Percentiles rank a stretch among this genome's conserved stretches.
phyloP scores from a whole-genome alignment of 352 stramenopile genomes.

The Pythium aristosporum region DNA sequence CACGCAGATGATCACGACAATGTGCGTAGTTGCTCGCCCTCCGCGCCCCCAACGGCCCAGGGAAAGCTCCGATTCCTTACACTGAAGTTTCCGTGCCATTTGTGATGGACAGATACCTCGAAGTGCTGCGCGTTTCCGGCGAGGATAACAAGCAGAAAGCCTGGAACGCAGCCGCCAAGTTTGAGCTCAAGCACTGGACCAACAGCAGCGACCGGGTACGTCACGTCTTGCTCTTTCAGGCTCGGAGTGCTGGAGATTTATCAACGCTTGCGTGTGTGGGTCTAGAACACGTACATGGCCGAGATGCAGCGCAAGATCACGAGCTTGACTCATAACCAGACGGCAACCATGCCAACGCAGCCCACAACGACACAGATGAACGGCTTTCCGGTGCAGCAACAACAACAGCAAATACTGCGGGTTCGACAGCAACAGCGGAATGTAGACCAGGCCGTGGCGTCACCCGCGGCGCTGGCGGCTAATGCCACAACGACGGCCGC shows the following conservation, averaged over 20 bases:
- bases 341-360: no score
- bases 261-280: not conserved
- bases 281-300: slow-evolving; percentile 73
- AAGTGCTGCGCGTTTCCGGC: slow-evolving; percentile 78
- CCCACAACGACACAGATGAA: no score
- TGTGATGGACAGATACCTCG: slow-evolving; percentile 62
- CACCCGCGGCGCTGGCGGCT: not conserved
- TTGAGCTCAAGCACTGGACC: slow-evolving; percentile 85
- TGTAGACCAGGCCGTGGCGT: not conserved
- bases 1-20: slow-evolving; percentile 88
- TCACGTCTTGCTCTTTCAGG: not conserved
- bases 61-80: not conserved
- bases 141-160: slow-evolving; percentile 85
- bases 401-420: slow-evolving; percentile 4
- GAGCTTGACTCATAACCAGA: slow-evolving; percentile 30
- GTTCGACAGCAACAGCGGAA: slow-evolving; percentile 11
- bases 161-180: slow-evolving; percentile 82
- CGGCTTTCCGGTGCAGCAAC: not conserved
- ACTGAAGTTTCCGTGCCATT: slow-evolving; percentile 2
- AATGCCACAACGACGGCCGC: slow-evolving; percentile 13
- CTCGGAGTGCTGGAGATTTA: slow-evolving; percentile 1
- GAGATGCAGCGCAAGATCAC: slow-evolving; percentile 86
- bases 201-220: slow-evolving; percentile 66
- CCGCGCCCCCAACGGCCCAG: not conserved
- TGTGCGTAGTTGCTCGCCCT: slow-evolving; percentile 39